Conservation (phyloP, 768 basidiomycete genomes). For the Hortiboletus flavorubellus region DNA sequence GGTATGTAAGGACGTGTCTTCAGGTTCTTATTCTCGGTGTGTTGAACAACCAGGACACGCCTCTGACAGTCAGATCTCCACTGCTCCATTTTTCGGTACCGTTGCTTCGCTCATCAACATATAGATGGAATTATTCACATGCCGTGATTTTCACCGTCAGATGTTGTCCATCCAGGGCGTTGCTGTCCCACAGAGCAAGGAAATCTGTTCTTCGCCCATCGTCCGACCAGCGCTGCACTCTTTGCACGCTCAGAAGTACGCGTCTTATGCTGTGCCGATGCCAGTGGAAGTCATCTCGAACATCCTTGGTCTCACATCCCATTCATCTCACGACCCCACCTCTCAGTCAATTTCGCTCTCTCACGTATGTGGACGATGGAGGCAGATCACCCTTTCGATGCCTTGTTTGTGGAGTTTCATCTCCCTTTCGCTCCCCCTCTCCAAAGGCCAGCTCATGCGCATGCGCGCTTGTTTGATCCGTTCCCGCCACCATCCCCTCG, state of each 20-base stretch:
- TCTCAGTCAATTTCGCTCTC: slow-evolving; percentile 36
- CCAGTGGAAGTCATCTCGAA: slow-evolving; percentile 37
- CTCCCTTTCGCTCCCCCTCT: slow-evolving; percentile 42
- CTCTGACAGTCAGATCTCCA: background rate
- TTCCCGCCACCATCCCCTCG: slow-evolving; percentile 45
- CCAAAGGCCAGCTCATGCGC: slow-evolving; percentile 36
- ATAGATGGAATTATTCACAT: background rate
- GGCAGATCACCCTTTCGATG: slow-evolving; percentile 43
- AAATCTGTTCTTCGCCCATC: background rate
- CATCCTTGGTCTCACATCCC: slow-evolving; percentile 34
- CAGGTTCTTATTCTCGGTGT: background rate
- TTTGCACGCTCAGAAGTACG: background rate
- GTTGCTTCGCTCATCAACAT: background rate
- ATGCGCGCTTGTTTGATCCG: slow-evolving; percentile 39
- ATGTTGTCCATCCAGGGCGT: slow-evolving; percentile 12
- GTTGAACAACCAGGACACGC: background rate
- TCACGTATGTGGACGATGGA: slow-evolving; percentile 51
- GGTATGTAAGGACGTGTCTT: slow-evolving; percentile 1
- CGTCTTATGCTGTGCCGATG: slow-evolving; percentile 10
- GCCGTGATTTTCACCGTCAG: background rate
- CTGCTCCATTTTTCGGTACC: background rate
- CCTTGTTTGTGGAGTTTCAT: slow-evolving; percentile 52
- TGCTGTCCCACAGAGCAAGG: background rate
- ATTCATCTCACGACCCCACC: slow-evolving; percentile 26
- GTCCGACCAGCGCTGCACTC: background rate